Evolutionary conservation across 345 rosid species (phyloP), one percentile per base, ranked within the genome.

Genomic region (Ceriops tagal): DNA sequence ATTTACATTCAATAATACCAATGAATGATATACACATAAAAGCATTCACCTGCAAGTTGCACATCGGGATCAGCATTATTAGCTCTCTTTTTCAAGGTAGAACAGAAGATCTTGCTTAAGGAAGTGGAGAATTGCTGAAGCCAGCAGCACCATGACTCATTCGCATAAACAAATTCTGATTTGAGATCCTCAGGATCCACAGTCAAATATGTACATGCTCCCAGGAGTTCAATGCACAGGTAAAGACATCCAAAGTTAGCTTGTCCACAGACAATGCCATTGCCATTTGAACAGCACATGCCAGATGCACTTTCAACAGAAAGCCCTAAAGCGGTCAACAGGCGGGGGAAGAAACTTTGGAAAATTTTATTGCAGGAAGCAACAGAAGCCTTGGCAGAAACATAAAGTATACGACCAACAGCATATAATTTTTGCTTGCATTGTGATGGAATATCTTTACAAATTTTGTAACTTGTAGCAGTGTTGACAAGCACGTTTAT

Each of bases 11-110:
- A 15, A 21, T 26, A 22, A 28, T 35, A 61, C 30, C 46, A 32
- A 31, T 26, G 10, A 61, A 59, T 21, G 18, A 16, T 55, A 55
- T 55, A 56, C 16, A 24, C 65, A 75, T 21, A 26, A 70, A 79
- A 67, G 49, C 65, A 77, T 58, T 84, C 71, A 93, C 97, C 99
- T 83, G 87, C 89, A 71, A 92, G 76, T 80, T 84, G 84, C 64
- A 75, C 80, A 66, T 67, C 74, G 64, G 64, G 69, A 61, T 77
- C 67, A 62, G 77, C 78, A 73, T 66, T 80, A 58, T 53, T 57
- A 43, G 65, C 63, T 68, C 65, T 71, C 55, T 28, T 67, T 64
- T 61, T 72, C 74, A 81, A 73, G 75, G 62, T 73, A 77, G 83
- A 84, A 52, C 75, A 53, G 71, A 89, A 88, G 73, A 72, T 79